Evolutionary conservation across 768 basidiomycete genomes (phyloP).

Genomic region (Amanita inopinata): DNA sequence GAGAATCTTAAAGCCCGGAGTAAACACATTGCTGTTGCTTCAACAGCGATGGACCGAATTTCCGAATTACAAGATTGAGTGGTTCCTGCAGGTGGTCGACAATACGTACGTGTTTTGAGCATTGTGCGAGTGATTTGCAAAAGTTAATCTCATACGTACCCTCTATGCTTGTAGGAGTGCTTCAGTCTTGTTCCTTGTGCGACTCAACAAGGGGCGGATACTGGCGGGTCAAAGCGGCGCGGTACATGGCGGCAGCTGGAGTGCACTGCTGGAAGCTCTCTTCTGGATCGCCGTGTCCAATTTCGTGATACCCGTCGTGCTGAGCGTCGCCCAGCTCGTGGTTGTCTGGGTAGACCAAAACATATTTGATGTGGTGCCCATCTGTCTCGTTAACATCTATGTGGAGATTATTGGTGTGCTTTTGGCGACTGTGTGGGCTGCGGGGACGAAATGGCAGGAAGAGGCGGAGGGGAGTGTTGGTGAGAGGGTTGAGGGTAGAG

Average conservation of each 20-base stretch:
- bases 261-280: slow-evolving; percentile 11
- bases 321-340: slow-evolving; percentile 17
- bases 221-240: not conserved
- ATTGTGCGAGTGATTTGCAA: not conserved
- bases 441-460: slow-evolving; percentile 12
- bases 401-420: slow-evolving; percentile 21
- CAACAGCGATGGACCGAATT: slow-evolving; percentile 1
- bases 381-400: slow-evolving; percentile 15
- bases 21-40: not conserved
- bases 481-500: not conserved
- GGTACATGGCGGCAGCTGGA: slow-evolving; percentile 9
- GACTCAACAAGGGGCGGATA: slow-evolving; percentile 9
- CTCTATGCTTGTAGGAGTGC: slow-evolving; percentile 10
- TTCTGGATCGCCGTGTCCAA: slow-evolving; percentile 21
- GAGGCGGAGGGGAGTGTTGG: not conserved
- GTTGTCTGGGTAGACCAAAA: slow-evolving; percentile 7
- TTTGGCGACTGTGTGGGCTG: slow-evolving; percentile 18
- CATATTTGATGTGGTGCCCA: slow-evolving; percentile 11
- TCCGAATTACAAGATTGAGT: slow-evolving; percentile 13
- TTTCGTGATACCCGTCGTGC: slow-evolving; percentile 20
- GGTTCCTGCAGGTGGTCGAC: slow-evolving; percentile 15
- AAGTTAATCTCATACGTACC: not conserved
- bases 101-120: slow-evolving; percentile 11
- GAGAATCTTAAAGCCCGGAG: not conserved
- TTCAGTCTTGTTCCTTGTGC: slow-evolving; percentile 15